A percentile compares a stretch with the other conserved stretches of the same genome.
Evolutionary conservation across 768 basidiomycete species (phyloP).

Genomic region (Xerocomellus intermedius): DNA sequence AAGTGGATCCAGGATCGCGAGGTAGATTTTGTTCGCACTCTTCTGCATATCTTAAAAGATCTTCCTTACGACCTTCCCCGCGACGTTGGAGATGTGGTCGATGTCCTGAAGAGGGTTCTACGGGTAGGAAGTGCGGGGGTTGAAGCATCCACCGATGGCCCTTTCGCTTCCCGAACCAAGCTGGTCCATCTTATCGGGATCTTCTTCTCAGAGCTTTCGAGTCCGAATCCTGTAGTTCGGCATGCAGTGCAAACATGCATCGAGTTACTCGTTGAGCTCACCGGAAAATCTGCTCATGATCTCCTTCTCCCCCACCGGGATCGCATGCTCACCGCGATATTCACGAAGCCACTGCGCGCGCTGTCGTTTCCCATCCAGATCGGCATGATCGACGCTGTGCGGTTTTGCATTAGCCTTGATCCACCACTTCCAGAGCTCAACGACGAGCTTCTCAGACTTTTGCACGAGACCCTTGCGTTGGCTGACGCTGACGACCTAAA

Average conservation of each 20-base stretch:
- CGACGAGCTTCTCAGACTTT: constrained; percentile 85
- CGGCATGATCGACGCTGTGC: constrained; percentile 95
- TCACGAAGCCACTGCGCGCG: constrained; percentile 94
- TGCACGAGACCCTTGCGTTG: constrained; percentile 91
- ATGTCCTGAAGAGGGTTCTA: constrained; percentile 69
- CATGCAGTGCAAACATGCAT: constrained; percentile 82
- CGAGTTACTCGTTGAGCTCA: constrained; percentile 70
- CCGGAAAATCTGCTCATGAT: constrained; percentile 67
- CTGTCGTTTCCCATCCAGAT: constrained; percentile 95
- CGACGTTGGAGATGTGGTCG: constrained; percentile 73
- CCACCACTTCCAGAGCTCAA: constrained; percentile 90
- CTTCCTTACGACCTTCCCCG: constrained; percentile 87
- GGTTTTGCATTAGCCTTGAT: constrained; percentile 86
- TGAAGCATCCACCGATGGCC: constrained; percentile 45
- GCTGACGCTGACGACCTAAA: constrained; percentile 95
- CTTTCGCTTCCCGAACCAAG: constrained; percentile 47
- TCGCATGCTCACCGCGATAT: constrained; percentile 84
- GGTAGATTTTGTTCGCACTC: constrained; percentile 84
- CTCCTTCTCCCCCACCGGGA: constrained; percentile 85
- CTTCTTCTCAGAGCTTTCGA: constrained; percentile 85
- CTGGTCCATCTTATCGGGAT: constrained; percentile 73
- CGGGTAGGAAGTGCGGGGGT: constrained; percentile 54
- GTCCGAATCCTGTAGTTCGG: constrained; percentile 82
- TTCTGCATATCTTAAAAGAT: constrained; percentile 91
- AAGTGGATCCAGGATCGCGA: constrained; percentile 86